These are phyloP conservation scores for Magnaporthiopsis rhizophila DNA, from an alignment of 2,329 filamentous ascomycete species.

Conservation along the genomic window DNA sequence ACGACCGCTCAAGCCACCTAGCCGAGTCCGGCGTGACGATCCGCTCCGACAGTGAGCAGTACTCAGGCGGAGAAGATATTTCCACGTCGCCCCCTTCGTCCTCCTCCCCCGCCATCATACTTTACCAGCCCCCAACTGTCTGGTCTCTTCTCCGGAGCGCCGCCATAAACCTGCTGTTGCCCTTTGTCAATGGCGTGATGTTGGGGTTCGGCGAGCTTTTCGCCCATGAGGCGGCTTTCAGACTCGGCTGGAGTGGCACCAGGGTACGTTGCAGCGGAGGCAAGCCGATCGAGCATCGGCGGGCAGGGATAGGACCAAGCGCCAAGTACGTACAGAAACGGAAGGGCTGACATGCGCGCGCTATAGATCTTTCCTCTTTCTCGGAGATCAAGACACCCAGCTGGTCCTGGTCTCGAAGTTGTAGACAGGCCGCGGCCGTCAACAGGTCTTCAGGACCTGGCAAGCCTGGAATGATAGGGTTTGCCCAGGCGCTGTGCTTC, in stretches of 20 bases:
- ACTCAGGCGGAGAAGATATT: conserved; percentile 58
- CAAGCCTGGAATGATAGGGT: conserved; percentile 54
- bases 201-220: conserved; percentile 94
- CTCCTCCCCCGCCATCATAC: conserved; percentile 61
- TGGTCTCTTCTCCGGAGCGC: conserved; percentile 82
- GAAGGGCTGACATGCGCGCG: neutral
- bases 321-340: neutral
- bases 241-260: conserved; percentile 87
- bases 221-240: conserved; percentile 89
- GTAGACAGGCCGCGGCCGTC: conserved; percentile 54
- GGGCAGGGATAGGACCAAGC: neutral
- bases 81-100: conserved; percentile 54
- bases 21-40: conserved; percentile 70
- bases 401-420: conserved; percentile 79
- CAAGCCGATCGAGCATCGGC: no score
- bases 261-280: conserved; percentile 57
- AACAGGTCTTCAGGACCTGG: conserved; percentile 55
- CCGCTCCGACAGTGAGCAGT: conserved; percentile 76
- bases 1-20: conserved; percentile 45
- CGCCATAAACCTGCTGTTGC: conserved; percentile 90
- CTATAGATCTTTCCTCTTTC: conserved; percentile 48
- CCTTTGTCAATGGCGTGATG: conserved; percentile 98
- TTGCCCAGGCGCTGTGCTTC: neutral
- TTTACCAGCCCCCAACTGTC: conserved; percentile 82
- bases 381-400: conserved; percentile 54